These are phyloP conservation scores for Coemansia sp. DNA, from an alignment of 192 early-diverging fungal genomes.

Conservation along the genomic window DNA sequence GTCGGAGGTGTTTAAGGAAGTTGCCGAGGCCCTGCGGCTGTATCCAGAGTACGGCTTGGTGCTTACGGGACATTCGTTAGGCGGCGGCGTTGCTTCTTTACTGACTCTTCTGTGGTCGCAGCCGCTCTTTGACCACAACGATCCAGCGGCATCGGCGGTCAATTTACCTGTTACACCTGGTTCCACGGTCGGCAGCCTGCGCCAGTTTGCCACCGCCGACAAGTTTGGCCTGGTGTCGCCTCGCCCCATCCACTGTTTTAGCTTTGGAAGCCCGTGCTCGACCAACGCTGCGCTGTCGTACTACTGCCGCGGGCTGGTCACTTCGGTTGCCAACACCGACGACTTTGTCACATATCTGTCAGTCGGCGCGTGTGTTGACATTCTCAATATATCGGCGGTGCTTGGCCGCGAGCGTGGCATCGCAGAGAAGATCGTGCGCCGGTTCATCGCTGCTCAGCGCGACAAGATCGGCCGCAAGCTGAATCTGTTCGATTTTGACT, in stretches of 20 bases:
- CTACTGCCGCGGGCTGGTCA: conserved; percentile 71
- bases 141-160: not conserved
- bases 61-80: conserved; percentile 85
- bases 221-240: conserved; percentile 65
- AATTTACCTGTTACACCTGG: conserved; percentile 22
- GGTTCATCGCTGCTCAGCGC: conserved; percentile 54
- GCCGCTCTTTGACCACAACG: conserved; percentile 32
- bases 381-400: conserved; percentile 68
- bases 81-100: conserved; percentile 81
- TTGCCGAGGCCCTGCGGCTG: conserved; percentile 65
- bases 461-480: conserved; percentile 28
- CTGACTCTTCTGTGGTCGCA: conserved; percentile 73
- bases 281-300: conserved; percentile 68
- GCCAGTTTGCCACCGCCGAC: conserved; percentile 65
- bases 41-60: conserved; percentile 81
- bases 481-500: conserved; percentile 49
- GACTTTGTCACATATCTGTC: conserved; percentile 79
- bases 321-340: conserved; percentile 76
- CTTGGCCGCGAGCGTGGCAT: conserved; percentile 61
- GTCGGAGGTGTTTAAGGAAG: conserved; percentile 70
- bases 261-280: conserved; percentile 81
- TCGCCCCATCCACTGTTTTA: conserved; percentile 80
- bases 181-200: conserved; percentile 33
- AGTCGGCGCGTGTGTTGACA: conserved; percentile 72
- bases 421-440: conserved; percentile 66